These are phyloP conservation scores for Heterobasidion annosum DNA, from an alignment of 1,284 basidiomycete genomes.

Conservation along the genomic window DNA sequence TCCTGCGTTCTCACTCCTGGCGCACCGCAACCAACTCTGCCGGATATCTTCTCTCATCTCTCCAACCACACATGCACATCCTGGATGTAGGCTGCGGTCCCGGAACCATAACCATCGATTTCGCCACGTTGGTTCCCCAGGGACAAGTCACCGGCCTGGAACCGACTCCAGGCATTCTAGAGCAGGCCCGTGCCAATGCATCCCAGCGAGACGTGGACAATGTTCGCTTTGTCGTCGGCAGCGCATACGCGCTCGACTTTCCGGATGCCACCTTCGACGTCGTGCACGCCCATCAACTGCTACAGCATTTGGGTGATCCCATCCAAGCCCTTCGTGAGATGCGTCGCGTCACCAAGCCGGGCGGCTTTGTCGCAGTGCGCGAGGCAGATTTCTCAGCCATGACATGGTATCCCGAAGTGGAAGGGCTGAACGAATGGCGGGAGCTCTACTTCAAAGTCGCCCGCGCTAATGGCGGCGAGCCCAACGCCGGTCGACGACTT, in stretches of 20 bases:
- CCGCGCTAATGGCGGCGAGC: conserved; percentile 20
- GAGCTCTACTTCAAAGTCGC: conserved; percentile 17
- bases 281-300: conserved; percentile 36
- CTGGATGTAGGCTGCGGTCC: conserved; percentile 40
- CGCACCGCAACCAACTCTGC: conserved; percentile 34
- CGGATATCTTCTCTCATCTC: conserved; percentile 27
- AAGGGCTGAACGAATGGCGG: conserved; percentile 17
- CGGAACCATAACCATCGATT: conserved; percentile 32
- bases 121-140: conserved; percentile 27
- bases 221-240: conserved; percentile 23
- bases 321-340: conserved; percentile 30
- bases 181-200: conserved; percentile 21
- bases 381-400: conserved; percentile 22
- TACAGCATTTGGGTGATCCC: conserved; percentile 32
- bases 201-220: conserved; percentile 19
- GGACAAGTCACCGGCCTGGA: conserved; percentile 35
- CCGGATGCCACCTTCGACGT: conserved; percentile 31
- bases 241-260: conserved; percentile 22
- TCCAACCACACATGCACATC: conserved; percentile 29
- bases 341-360: conserved; percentile 30
- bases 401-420: conserved; percentile 23
- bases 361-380: conserved; percentile 31
- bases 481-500: conserved; percentile 19
- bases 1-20: conserved; percentile 29
- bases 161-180: conserved; percentile 17